These are phyloP conservation scores for Erigeron canadensis DNA, from an alignment of 129 eudicot species.

Conservation along the genomic window DNA sequence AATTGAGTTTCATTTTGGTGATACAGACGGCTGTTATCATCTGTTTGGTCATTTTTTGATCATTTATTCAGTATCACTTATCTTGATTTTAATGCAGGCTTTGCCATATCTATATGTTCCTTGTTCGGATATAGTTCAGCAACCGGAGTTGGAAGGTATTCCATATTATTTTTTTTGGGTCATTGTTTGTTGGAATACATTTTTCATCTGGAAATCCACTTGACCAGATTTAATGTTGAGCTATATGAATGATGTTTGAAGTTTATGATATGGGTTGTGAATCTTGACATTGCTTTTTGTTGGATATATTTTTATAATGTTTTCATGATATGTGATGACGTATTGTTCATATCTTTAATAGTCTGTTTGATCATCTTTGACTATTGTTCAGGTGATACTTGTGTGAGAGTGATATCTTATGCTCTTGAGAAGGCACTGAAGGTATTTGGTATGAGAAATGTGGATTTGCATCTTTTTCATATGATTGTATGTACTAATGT, in stretches of 20 bases:
- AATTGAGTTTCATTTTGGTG: not conserved
- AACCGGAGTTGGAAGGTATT: constrained; percentile 63
- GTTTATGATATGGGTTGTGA: not conserved
- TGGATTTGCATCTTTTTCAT: constrained; percentile 12
- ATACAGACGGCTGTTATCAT: not conserved
- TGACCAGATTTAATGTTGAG: not conserved
- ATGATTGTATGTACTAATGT: constrained; percentile 8
- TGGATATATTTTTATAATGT: not conserved
- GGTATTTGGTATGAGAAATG: constrained; percentile 45
- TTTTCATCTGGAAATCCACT: constrained; percentile 13
- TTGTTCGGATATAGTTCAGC: constrained; percentile 61
- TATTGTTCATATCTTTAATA: not conserved
- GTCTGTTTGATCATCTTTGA: constrained; percentile 9
- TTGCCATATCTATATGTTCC: constrained; percentile 89
- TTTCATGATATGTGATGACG: constrained; percentile 21
- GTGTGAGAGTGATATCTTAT: constrained; percentile 45
- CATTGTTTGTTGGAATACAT: not conserved
- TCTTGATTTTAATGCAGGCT: constrained; percentile 60
- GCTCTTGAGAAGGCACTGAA: constrained; percentile 87
- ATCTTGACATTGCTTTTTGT: not conserved
- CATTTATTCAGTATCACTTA: constrained; percentile 4
- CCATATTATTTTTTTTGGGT: constrained; percentile 1
- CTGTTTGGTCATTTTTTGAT: constrained; percentile 12
- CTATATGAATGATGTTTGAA: constrained; percentile 6
- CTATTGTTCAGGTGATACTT: constrained; percentile 48